Percentiles rank a stretch among this genome's conserved stretches.
These are phyloP conservation scores for Trichosanthes cucumerina DNA, from an alignment of 306 rosid species.

Conservation along the genomic window DNA sequence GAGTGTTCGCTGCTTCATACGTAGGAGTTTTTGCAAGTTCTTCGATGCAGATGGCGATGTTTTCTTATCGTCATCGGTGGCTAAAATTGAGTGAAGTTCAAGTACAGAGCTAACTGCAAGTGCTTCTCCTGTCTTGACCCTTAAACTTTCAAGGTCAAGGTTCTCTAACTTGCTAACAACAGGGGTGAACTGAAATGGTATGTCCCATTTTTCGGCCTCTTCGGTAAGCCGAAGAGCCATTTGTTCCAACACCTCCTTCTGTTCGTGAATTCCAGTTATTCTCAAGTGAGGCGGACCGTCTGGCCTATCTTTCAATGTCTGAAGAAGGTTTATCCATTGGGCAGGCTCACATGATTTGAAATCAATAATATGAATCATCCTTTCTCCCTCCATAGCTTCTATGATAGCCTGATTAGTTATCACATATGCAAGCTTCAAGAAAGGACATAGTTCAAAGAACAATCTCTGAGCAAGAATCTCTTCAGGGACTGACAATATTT, in stretches of 20 bases:
- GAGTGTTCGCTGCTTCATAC: conserved; percentile 40
- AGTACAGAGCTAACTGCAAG: conserved; percentile 69
- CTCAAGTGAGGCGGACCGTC: conserved; percentile 76
- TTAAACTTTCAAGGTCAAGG: conserved; percentile 58
- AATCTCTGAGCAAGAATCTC: conserved; percentile 41
- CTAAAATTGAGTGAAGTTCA: conserved; percentile 66
- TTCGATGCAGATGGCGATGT: conserved; percentile 36
- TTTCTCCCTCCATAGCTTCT: conserved; percentile 73
- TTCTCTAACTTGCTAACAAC: conserved; percentile 58
- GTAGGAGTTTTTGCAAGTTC: conserved; percentile 40
- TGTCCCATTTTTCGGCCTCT: conserved; percentile 63
- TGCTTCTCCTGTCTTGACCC: conserved; percentile 76
- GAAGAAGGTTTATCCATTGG: conserved; percentile 64
- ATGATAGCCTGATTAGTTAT: conserved; percentile 71
- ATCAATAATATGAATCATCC: conserved; percentile 68
- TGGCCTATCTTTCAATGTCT: conserved; percentile 36
- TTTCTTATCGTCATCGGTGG: conserved; percentile 50
- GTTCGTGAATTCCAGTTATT: conserved; percentile 74
- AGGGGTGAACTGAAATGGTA: conserved; percentile 65
- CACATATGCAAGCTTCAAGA: conserved; percentile 60
- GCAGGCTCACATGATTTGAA: conserved; percentile 65
- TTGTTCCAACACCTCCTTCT: conserved; percentile 57
- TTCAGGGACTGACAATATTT: conserved; percentile 33
- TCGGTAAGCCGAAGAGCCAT: conserved; percentile 38
- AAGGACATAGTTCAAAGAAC: conserved; percentile 70